Conservation (phyloP, 371 early-diverging fungal species). For the Circinella minor region DNA sequence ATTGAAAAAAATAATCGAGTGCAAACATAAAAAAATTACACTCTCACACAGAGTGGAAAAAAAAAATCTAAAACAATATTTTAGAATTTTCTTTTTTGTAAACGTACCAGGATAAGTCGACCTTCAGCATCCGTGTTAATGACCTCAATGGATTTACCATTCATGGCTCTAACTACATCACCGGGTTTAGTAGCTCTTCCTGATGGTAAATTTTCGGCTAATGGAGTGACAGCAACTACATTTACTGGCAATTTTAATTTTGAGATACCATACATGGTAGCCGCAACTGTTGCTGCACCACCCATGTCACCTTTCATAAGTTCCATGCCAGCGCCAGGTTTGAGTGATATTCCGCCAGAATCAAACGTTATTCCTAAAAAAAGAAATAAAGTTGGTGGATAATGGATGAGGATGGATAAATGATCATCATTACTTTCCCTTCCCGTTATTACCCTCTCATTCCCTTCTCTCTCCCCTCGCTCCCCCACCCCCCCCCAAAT, state of each 20-base stretch:
- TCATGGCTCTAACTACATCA: conserved; percentile 26
- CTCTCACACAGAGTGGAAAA: too few relatives aligned
- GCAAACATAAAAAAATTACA: too few relatives aligned
- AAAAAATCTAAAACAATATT: too few relatives aligned
- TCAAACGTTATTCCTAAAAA: conserved; percentile 65
- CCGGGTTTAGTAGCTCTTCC: conserved; percentile 39
- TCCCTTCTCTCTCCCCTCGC: too few relatives aligned
- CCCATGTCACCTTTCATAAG: conserved; percentile 90
- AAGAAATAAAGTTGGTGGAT: neutral
- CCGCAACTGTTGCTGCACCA: conserved; percentile 82
- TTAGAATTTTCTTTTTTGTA: neutral
- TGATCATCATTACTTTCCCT: too few relatives aligned
- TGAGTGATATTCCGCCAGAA: conserved; percentile 85
- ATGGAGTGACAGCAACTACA: conserved; percentile 68
- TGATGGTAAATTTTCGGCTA: conserved; percentile 83
- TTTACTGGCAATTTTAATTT: conserved; percentile 70
- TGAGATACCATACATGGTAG: conserved; percentile 72
- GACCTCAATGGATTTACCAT: conserved; percentile 83
- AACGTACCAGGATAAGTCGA: conserved; percentile 59
- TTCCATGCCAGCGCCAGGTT: conserved; percentile 79
- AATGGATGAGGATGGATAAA: neutral
- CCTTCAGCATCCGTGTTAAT: conserved; percentile 85
- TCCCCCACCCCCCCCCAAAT: too few relatives aligned
- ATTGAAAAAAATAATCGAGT: too few relatives aligned
- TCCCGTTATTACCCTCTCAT: neutral